Evolutionary conservation across 805 yeast genomes (phyloP), one percentile per base, ranked within the genome.

Genomic region (Lipomyces spencermartinsiae): DNA sequence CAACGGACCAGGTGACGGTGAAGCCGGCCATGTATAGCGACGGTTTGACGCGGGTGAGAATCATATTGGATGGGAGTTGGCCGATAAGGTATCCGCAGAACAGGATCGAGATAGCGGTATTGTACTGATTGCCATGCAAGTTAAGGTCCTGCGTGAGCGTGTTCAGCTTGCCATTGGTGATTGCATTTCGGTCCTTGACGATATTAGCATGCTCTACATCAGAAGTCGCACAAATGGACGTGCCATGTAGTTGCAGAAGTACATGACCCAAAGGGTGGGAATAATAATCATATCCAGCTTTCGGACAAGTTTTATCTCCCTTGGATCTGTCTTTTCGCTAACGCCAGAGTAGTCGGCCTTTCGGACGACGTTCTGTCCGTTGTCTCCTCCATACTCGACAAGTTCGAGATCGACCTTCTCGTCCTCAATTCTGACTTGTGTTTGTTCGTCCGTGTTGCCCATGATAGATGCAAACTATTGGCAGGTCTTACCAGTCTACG

Each of bases 221-320:
- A 25, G 3, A 25, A 25, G 3, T 25, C 29, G 29, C 29, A 25
- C 29, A 25, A 25, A 25, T 39, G 49, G 12, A 39, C 49, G 49
- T 85, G 62, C 69, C 68, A 67, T 54, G 35, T 61, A 69, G 31
- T 85, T 85, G 70, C 85, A 79, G 67, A 85, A 82, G 71, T 84
- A 85, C 69, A 85, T 81, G 66, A 82, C 78, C 68, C 83, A 82
- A 34, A 85, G 71, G 83, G 82, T 83, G 19, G 87, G 87, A 65
- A 85, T 75, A 62, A 85, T 78, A 67, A 86, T 75, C 10, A 82
- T 33, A 71, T 86, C 89, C 51, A 84, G 77, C 68, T 83, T 85
- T 56, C 85, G 74, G 35, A 81, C 81, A 16, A 85, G 80, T 65
- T 79, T 83, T 61, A 73, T 78, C 68, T 84, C 85, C n/a, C 7